Evolutionary conservation across 257 asterid species (phyloP).

Genomic region (Penstemon eatonii): DNA sequence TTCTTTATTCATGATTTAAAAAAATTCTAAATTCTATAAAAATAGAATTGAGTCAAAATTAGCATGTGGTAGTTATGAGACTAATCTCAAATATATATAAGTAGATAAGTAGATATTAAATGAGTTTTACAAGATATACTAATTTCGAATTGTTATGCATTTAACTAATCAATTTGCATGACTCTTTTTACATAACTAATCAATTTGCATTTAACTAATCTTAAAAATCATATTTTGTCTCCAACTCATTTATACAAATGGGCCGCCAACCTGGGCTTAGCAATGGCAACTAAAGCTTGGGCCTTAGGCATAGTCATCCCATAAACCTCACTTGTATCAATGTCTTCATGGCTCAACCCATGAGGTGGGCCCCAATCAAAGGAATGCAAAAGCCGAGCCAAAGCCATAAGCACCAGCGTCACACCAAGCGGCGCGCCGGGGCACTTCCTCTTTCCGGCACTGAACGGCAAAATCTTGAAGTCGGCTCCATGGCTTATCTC

Average conservation of each 20-base stretch:
- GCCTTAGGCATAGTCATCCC: conserved; percentile 99
- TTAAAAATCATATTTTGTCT: no score
- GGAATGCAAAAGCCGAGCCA: conserved; percentile 79
- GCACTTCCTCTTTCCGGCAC: conserved; percentile 91
- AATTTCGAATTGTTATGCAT: no score
- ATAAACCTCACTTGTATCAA: conserved; percentile 84
- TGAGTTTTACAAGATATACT: no score
- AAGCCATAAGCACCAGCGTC: conserved; percentile 80
- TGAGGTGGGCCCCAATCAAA: conserved; percentile 74
- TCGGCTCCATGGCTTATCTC: conserved; percentile 96
- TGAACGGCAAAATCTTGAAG: conserved; percentile 85
- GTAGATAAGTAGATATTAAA: no score
- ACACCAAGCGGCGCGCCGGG: conserved; percentile 98
- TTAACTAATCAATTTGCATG: no score
- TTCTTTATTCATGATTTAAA: no score
- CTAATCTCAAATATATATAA: no score
- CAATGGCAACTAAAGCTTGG: conserved; percentile 57
- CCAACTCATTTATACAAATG: conserved; percentile 44
- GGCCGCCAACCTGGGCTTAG: conserved; percentile 62
- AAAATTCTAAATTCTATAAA: no score
- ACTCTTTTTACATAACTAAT: no score
- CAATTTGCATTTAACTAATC: no score
- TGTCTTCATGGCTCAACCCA: conserved; percentile 55
- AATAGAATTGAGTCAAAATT: no score
- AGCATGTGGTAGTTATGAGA: no score